phyloP scores from a whole-genome alignment of 768 basidiomycete genomes.

The Trametes cinnabarina region DNA sequence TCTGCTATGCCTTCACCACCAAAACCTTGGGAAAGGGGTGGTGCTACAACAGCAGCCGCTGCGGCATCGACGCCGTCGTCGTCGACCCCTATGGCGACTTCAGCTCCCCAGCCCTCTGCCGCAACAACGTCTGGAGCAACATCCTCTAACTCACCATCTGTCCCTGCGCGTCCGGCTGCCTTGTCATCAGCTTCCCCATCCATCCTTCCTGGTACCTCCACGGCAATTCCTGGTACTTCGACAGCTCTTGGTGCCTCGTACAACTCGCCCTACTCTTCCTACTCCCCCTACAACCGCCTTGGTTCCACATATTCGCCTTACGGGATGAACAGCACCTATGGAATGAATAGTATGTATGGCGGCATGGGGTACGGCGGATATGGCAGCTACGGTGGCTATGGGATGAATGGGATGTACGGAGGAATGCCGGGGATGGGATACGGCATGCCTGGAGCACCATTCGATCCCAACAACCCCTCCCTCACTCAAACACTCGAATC shows the following conservation, averaged over 20 bases:
- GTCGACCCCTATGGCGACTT: constrained; percentile 25
- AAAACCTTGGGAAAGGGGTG: constrained; percentile 83
- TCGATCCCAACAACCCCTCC: constrained; percentile 54
- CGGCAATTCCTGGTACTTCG: constrained; percentile 32
- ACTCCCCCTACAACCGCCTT: constrained; percentile 47
- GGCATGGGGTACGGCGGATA: constrained; percentile 45
- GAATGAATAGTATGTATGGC: constrained; percentile 40
- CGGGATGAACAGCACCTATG: constrained; percentile 41
- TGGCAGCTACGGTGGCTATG: constrained; percentile 42
- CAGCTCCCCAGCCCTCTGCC: constrained; percentile 22
- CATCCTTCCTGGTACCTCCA: too few species aligned
- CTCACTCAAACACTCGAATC: constrained; percentile 86
- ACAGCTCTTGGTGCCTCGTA: constrained; percentile 29
- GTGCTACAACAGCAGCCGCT: constrained; percentile 36
- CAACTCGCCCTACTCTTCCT: constrained; percentile 38
- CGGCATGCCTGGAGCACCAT: constrained; percentile 40
- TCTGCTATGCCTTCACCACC: constrained; percentile 73
- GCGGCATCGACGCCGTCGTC: constrained; percentile 29
- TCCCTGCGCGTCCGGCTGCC: constrained; percentile 65
- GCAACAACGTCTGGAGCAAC: constrained; percentile 17
- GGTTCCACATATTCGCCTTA: constrained; percentile 42
- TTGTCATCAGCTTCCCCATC: constrained; percentile 37
- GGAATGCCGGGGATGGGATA: constrained; percentile 43
- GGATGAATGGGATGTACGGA: constrained; percentile 34
- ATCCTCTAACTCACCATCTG: constrained; percentile 33